Base-by-base conservation (phyloP, 139 green algal species). In the Zygnema cylindricum region DNA sequence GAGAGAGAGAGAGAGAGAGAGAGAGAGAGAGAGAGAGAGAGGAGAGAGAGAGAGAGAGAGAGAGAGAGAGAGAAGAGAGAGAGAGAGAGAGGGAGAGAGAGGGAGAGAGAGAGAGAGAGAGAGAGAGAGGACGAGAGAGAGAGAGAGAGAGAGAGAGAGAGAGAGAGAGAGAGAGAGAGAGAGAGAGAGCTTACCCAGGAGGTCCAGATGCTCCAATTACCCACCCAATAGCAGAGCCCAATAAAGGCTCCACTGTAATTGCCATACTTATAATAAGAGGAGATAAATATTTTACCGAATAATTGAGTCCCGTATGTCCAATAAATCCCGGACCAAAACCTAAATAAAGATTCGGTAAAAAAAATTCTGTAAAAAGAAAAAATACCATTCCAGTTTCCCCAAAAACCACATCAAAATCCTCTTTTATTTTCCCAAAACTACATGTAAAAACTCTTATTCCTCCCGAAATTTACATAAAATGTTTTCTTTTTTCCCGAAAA, bases 211-310 rank as follows among this genome's bases (percentile, higher is more conserved):
- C 40, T 2, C 93, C 94, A 0, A 93, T 55, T 1, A 63, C 86
- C 90, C 91, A 96, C n/a, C 95, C 96, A 1, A 98, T 91, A 25
- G 95, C 35, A 7, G 89, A 94, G 7, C 95, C 95, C 0, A 98
- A 81, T 25, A 96, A 42, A 0, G 95, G 95, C 93, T 98, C 96
- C 40, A 95, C n/a, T 40, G 95, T 96, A 49, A 96, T 87, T 0
- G 92, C 94, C 23, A 98, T 91, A 0, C 92, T 82, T 35, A 98
- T 91, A 1, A 93, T 54, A 0, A 97, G 91, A 1, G 93, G 91
- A 0, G 85, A 78, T 38, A 97, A 82, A 86, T 95, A 95, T 21
- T 88, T 86, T 2, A 95, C 84, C 57, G 86, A 1, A 2, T 69
- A 75, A 77, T 86, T 90, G 39, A 89, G 82, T 2, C 83, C 77